Conservation (phyloP, 208 protist genomes). For the Phytomonas sp. region DNA sequence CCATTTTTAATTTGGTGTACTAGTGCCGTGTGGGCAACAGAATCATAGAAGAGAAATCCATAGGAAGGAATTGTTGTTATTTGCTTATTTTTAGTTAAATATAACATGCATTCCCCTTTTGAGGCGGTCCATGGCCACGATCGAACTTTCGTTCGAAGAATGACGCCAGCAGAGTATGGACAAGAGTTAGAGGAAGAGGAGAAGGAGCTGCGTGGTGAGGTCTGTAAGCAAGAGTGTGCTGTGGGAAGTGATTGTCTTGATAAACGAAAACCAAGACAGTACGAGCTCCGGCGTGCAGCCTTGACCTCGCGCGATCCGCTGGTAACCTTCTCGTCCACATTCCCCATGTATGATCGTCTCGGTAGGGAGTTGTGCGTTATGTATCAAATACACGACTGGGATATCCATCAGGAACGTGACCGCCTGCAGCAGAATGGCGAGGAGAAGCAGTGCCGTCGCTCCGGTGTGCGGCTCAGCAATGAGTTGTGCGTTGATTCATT, state of each 20-base stretch:
- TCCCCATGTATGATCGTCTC: slow-evolving; percentile 59
- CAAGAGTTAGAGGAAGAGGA: slow-evolving; percentile 45
- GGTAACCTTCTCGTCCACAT: slow-evolving; percentile 64
- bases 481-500: slow-evolving; percentile 27
- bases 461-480: slow-evolving; percentile 61
- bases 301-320: slow-evolving; percentile 52
- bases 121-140: slow-evolving; percentile 69
- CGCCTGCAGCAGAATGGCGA: slow-evolving; percentile 21
- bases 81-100: neutral
- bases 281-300: slow-evolving; percentile 28
- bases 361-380: slow-evolving; percentile 71
- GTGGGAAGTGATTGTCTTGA: neutral
- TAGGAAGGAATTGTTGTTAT: neutral
- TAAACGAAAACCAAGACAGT: neutral
- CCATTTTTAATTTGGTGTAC: neutral
- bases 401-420: slow-evolving; percentile 50
- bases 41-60: neutral
- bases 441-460: slow-evolving; percentile 27
- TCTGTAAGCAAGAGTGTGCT: neutral
- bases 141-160: slow-evolving; percentile 52
- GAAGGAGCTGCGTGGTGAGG: neutral
- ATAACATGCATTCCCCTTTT: slow-evolving; percentile 40
- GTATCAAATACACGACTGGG: slow-evolving; percentile 71
- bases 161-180: slow-evolving; percentile 57
- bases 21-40: neutral